Conservation (phyloP, 2,329 filamentous ascomycete genomes). For the Coniochaeta pulveracea region DNA sequence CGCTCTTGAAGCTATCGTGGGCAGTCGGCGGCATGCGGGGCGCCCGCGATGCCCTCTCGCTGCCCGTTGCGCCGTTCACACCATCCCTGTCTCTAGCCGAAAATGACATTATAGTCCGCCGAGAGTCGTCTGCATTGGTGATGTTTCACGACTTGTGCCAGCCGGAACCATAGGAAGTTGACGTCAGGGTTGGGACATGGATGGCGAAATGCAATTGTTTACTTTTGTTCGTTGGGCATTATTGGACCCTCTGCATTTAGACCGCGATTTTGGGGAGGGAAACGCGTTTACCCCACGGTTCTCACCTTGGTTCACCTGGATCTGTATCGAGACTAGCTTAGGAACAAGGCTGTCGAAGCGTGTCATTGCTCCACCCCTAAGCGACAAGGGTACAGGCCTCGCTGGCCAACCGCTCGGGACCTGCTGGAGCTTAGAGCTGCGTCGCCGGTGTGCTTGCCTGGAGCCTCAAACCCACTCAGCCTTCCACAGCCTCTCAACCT, state of each 20-base stretch:
- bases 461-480: constrained; percentile 5
- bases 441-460: constrained; percentile 18
- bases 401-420: constrained; percentile 4
- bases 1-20: constrained; percentile 10
- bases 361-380: not conserved
- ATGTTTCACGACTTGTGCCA: too few species aligned
- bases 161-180: too few species aligned
- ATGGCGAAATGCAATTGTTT: too few species aligned
- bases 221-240: too few species aligned
- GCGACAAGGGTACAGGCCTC: not conserved
- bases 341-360: too few species aligned
- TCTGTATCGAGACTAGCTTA: not conserved
- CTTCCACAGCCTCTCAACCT: constrained; percentile 5
- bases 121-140: constrained; percentile 15
- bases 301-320: not conserved
- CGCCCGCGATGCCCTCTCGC: constrained; percentile 4
- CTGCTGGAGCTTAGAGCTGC: constrained; percentile 7
- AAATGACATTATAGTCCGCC: constrained; percentile 2
- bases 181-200: too few species aligned
- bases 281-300: constrained; percentile 3
- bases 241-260: too few species aligned
- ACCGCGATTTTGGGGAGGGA: constrained; percentile 3
- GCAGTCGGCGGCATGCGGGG: constrained; percentile 22
- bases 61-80: not conserved
- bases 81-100: constrained; percentile 2